Evolutionary conservation across 768 basidiomycete species (phyloP), one percentile per base, ranked within the genome.

Genomic region (Russula ochroleuca): DNA sequence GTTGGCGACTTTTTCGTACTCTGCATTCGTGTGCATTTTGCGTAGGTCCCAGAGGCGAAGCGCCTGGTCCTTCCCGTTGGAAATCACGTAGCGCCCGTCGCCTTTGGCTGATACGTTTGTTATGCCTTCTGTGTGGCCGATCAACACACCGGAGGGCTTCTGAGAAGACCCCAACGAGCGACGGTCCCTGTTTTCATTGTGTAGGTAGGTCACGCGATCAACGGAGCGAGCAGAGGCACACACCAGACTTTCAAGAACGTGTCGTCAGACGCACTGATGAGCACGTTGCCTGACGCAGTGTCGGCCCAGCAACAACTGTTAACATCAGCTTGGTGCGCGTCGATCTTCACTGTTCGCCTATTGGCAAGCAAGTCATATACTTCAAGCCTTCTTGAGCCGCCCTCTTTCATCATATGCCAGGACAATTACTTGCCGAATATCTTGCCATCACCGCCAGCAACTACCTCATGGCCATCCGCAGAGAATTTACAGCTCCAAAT

Each of bases 241-340:
- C 75, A 94, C 97, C 97, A 99, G 64, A 98, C 86, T 82, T 98
- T 98, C 64, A 98, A 77, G 74, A 88, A 95, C 0, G 85, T 86
- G 72, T 99, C 97, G 70, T 99, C 97, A 0, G 94, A 95, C 1
- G 92, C 97, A 68, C 93, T 96, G 55, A 98, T 86, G 31, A 99
- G 83, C 21, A 99, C 85, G 72, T 99, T 98, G 13, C 94, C 94
- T 14, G 92, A 95, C 2, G 84, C 83, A 13, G 87, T 87, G 71
- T 98, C 95, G 0, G 97, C 97, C 87, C 95, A 99, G 72, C 91
- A 94, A 75, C 94, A 86, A 71, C 92, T 92, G 70, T 99, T 99
- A 47, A 98, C 90, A 72, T 99, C 97, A 72, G 92, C 88, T 1
- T 75, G 72, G 71, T 99, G 97, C 0, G 93, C 97, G n/a, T 75